These are phyloP conservation scores for Carex arenaria DNA, from an alignment of 202 grass and related monocot species.

Conservation along the genomic window DNA sequence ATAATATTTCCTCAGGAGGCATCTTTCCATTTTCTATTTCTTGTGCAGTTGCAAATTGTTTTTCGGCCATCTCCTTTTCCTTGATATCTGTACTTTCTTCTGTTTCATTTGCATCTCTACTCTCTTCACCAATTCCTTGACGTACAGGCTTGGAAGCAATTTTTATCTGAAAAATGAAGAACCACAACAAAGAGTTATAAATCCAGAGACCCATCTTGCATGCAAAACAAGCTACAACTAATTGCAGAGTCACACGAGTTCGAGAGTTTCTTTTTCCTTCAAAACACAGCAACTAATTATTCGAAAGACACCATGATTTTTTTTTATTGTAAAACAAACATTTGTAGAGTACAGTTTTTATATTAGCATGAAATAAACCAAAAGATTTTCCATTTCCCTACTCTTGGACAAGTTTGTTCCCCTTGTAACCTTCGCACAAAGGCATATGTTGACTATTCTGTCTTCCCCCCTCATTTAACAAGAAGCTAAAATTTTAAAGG, in stretches of 20 bases:
- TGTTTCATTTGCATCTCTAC: conserved; percentile 24
- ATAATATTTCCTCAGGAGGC: conserved; percentile 79
- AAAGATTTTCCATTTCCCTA: neutral
- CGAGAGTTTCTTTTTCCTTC: neutral
- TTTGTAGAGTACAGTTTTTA: neutral
- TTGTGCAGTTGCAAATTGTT: conserved; percentile 45
- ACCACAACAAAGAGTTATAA: neutral
- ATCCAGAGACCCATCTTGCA: neutral
- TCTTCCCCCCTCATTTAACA: neutral
- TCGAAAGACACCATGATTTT: neutral
- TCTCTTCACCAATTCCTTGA: conserved; percentile 36
- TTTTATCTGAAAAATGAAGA: conserved; percentile 62
- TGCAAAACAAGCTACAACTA: neutral
- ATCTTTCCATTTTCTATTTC: conserved; percentile 82
- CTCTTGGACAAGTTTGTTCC: neutral
- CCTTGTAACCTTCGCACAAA: neutral
- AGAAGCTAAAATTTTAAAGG: neutral
- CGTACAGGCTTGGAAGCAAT: conserved; percentile 42
- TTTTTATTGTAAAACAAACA: neutral
- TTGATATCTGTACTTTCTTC: conserved; percentile 16
- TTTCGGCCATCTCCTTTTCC: conserved; percentile 34
- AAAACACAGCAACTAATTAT: neutral
- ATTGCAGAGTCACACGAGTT: neutral
- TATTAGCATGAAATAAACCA: neutral
- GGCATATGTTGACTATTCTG: neutral